phyloP scores from a whole-genome alignment of 768 basidiomycete genomes.

The Exidia glandulosa region DNA sequence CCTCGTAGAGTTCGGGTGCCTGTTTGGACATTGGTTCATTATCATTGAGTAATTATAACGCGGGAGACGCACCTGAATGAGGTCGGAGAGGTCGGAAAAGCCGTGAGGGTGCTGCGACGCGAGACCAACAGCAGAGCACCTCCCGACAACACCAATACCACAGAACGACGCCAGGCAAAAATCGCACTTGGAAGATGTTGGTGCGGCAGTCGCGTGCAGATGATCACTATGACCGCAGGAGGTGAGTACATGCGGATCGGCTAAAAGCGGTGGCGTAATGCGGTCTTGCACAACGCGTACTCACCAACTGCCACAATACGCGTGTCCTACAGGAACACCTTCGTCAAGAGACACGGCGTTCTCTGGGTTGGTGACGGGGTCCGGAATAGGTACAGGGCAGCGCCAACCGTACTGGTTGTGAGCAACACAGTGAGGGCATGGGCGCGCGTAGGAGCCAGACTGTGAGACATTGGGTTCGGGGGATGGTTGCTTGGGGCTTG shows the following conservation, averaged over 20 bases:
- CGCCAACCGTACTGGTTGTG: conserved; percentile 69
- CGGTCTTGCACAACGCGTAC: conserved; percentile 11
- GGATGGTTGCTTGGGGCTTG: conserved; percentile 61
- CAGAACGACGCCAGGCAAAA: conserved; percentile 77
- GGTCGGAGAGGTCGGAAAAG: conserved; percentile 55
- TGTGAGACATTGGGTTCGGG: conserved; percentile 64
- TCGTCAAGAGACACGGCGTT: conserved; percentile 70
- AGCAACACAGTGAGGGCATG: conserved; percentile 66
- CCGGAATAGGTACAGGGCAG: conserved; percentile 70
- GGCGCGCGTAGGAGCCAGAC: conserved; percentile 52
- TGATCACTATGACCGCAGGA: conserved; percentile 44
- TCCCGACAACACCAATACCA: conserved; percentile 63
- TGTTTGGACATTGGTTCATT: not conserved
- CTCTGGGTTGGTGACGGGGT: conserved; percentile 57
- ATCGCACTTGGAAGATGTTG: conserved; percentile 73
- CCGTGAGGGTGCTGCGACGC: conserved; percentile 56
- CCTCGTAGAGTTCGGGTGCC: conserved; percentile 48
- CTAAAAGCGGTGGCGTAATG: not conserved
- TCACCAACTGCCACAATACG: conserved; percentile 73
- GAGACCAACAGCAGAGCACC: conserved; percentile 54
- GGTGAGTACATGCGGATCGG: not conserved
- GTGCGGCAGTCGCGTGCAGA: conserved; percentile 59
- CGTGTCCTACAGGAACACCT: conserved; percentile 70
- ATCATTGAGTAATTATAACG: not conserved
- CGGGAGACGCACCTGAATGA: conserved; percentile 43